Conservation (phyloP, 129 eudicot genomes). For the Flaveria sonorensis region DNA sequence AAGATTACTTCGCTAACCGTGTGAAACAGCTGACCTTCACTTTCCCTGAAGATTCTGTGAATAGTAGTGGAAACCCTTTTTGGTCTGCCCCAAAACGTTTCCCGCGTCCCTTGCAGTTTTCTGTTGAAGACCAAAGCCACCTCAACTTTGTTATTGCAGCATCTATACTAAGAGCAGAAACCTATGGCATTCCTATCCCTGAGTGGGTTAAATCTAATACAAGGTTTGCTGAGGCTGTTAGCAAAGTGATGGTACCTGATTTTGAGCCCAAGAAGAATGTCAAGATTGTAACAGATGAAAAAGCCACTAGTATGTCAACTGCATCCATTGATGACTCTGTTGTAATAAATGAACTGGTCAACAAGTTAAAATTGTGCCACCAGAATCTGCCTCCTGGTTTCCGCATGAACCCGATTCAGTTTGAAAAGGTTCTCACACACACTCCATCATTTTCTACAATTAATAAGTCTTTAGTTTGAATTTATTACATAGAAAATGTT, state of each 20-base stretch:
- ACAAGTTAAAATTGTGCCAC: constrained; percentile 55
- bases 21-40: constrained; percentile 86
- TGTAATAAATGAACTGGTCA: constrained; percentile 60
- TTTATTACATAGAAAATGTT: background rate
- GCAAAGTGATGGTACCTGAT: constrained; percentile 74
- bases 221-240: constrained; percentile 68
- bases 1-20: constrained; percentile 84
- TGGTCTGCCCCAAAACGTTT: constrained; percentile 99
- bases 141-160: constrained; percentile 71
- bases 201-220: constrained; percentile 69
- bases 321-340: constrained; percentile 83
- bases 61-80: constrained; percentile 77
- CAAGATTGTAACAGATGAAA: constrained; percentile 88
- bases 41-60: constrained; percentile 83
- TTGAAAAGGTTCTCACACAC: constrained; percentile 69
- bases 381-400: constrained; percentile 58
- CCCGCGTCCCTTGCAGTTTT: constrained; percentile 75
- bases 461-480: background rate
- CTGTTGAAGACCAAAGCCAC: constrained; percentile 61
- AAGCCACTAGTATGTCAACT: constrained; percentile 68
- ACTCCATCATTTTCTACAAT: background rate
- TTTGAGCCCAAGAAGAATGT: constrained; percentile 75
- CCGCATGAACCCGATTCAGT: constrained; percentile 90
- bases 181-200: constrained; percentile 80
- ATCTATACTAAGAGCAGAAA: constrained; percentile 80